phyloP scores from a whole-genome alignment of 352 stramenopile genomes.

The Phytophthora multivora region DNA sequence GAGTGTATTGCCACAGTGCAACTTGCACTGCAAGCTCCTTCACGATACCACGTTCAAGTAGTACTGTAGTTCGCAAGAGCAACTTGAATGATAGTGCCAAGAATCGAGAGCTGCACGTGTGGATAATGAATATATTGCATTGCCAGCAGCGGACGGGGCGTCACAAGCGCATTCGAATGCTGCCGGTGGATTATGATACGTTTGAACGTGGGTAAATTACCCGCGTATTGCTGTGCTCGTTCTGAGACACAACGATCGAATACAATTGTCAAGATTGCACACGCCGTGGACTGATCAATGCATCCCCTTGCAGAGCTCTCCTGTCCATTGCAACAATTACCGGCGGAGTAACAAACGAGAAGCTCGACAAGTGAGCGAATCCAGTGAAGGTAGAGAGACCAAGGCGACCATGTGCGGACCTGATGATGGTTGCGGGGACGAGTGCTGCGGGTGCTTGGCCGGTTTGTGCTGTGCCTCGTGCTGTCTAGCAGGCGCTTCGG shows the following conservation, averaged over 20 bases:
- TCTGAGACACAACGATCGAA: constrained; percentile 18
- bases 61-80: not conserved
- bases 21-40: too few species aligned
- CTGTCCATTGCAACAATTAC: constrained; percentile 24
- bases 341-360: constrained; percentile 6
- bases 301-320: too few species aligned
- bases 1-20: not conserved
- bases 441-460: constrained; percentile 32
- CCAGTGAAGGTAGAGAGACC: not conserved
- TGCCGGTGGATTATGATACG: constrained; percentile 19
- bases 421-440: constrained; percentile 23
- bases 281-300: constrained; percentile 23
- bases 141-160: not conserved
- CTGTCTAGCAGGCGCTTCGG: constrained; percentile 26
- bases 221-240: not conserved
- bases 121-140: constrained; percentile 27
- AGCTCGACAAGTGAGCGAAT: not conserved
- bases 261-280: constrained; percentile 15
- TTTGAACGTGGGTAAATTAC: constrained; percentile 9
- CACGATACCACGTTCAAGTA: not conserved
- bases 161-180: not conserved
- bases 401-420: constrained; percentile 23
- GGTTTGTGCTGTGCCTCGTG: constrained; percentile 33
- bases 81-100: constrained; percentile 13
- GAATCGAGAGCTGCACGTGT: constrained; percentile 2